Base-by-base conservation (phyloP, 2,329 filamentous ascomycete genomes). In the Trichoderma breve region DNA sequence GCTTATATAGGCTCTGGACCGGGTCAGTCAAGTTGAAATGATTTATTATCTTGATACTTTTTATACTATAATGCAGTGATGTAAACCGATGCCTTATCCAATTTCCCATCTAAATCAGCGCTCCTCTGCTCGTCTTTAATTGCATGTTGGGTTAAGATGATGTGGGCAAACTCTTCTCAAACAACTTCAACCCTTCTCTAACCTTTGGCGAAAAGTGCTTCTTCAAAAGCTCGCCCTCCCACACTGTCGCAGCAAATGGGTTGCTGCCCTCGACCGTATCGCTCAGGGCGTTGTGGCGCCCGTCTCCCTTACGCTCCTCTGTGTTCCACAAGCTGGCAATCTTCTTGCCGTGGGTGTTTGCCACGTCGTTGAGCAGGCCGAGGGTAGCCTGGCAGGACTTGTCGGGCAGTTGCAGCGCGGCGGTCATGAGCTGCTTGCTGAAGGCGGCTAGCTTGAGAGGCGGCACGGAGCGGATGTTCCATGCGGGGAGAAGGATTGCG, bases 271-370 rank as follows among this genome's bases (percentile, higher is more conserved):
- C 95, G 4, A 97, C 88, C 74, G 91, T 93, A 32, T 87, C 86
- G 58, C 90, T 89, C 57, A 91, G 81, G 1, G 94, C 86, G 81
- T 95, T 92, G 78, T 93, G 98, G 1, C 91, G 89, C 3, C 96
- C 96, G 79, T 98, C 95, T 7, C 95, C 95, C 80, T 93, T 92
- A 64, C 95, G 87, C 84, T 98, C 96, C 80, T 98, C 95, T 0
- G 94, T 97, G 77, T 97, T 91, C 95, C 96, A 99, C 73, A 99
- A 82, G n/a, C 91, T 89, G 47, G 89, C 89, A 57, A 98, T 89
- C 82, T 95, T 97, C 76, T 90, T 91, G 62, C 91, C 91, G 80
- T 99, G 94, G 3, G 91, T 91, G 81, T 93, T 93, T 0, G 92
- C 89, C 2, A 98, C 89, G 76, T 95, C 92, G 66, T 89, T 89